A percentile compares a stretch with the other conserved stretches of the same genome.
Evolutionary conservation across 805 yeast genomes (phyloP).

Genomic region (Scheffersomyces coipomensis): DNA sequence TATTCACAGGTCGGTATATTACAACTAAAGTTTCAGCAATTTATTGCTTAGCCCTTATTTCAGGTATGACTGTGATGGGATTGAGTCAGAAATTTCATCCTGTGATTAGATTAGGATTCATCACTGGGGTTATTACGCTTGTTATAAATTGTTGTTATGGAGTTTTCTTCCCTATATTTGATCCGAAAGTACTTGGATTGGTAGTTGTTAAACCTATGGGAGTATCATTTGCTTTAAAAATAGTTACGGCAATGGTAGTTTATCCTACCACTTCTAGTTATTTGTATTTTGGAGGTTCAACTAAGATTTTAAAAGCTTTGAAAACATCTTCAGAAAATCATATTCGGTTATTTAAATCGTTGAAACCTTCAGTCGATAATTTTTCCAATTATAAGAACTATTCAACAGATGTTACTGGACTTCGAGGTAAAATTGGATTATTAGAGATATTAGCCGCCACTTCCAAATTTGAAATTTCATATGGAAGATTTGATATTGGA

Average conservation of each 20-base stretch:
- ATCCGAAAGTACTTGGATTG: slow-evolving; percentile 17
- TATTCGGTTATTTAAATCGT: slow-evolving; percentile 17
- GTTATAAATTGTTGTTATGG: slow-evolving; percentile 22
- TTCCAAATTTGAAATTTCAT: slow-evolving; percentile 22
- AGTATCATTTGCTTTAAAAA: slow-evolving; percentile 18
- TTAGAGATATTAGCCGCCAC: slow-evolving; percentile 18
- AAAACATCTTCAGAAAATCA: slow-evolving; percentile 16
- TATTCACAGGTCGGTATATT: slow-evolving; percentile 26
- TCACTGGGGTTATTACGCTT: slow-evolving; percentile 19
- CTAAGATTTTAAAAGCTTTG: slow-evolving; percentile 12
- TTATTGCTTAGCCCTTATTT: slow-evolving; percentile 18
- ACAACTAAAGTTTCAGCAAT: slow-evolving; percentile 21
- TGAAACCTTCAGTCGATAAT: slow-evolving; percentile 24
- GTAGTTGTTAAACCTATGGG: slow-evolving; percentile 23
- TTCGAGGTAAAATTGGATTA: slow-evolving; percentile 15
- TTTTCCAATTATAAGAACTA: slow-evolving; percentile 21
- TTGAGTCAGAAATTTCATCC: slow-evolving; percentile 15
- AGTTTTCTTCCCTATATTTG: slow-evolving; percentile 24
- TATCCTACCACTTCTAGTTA: slow-evolving; percentile 28
- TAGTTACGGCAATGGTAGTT: slow-evolving; percentile 15
- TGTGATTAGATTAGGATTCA: slow-evolving; percentile 15
- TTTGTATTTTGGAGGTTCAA: slow-evolving; percentile 16
- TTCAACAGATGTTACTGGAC: slow-evolving; percentile 13
- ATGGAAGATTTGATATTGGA: slow-evolving; percentile 24
- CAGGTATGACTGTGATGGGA: slow-evolving; percentile 22